A percentile compares a stretch with the other conserved stretches of the same genome.
phyloP scores from a whole-genome alignment of 139 green algal species.

The Coelastrella sp. region DNA sequence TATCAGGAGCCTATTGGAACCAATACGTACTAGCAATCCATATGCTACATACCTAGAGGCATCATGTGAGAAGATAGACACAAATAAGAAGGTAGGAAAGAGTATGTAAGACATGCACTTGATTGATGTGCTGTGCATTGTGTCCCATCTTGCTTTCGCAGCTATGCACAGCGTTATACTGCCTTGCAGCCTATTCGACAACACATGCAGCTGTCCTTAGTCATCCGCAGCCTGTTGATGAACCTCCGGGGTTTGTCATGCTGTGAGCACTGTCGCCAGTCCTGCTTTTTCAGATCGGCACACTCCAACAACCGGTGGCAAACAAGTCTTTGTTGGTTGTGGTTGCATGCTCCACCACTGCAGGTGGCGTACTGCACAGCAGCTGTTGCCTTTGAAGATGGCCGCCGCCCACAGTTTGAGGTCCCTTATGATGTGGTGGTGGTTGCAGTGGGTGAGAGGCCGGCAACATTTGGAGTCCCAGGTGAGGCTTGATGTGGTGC shows the following conservation, averaged over 20 bases:
- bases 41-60: constrained; percentile 75
- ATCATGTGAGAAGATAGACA: constrained; percentile 61
- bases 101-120: background rate
- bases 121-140: background rate
- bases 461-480: constrained; percentile 82
- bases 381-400: constrained; percentile 48
- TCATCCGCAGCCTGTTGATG: too few species aligned
- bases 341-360: background rate
- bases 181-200: too few species aligned
- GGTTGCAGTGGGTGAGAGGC: constrained; percentile 79
- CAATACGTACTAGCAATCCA: constrained; percentile 72
- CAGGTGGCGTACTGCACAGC: constrained; percentile 64
- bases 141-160: too few species aligned
- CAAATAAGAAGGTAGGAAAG: constrained; percentile 42
- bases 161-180: too few species aligned
- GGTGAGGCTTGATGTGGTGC: constrained; percentile 46
- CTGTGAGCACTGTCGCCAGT: too few species aligned
- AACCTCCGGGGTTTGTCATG: too few species aligned
- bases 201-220: too few species aligned
- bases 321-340: too few species aligned
- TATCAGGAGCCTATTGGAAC: constrained; percentile 72
- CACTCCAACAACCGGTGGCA: too few species aligned
- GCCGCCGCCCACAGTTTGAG: constrained; percentile 54
- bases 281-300: too few species aligned
- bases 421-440: constrained; percentile 85